Evolutionary conservation across 441 rosid genomes (phyloP).

Genomic region (Populus tomentosa): DNA sequence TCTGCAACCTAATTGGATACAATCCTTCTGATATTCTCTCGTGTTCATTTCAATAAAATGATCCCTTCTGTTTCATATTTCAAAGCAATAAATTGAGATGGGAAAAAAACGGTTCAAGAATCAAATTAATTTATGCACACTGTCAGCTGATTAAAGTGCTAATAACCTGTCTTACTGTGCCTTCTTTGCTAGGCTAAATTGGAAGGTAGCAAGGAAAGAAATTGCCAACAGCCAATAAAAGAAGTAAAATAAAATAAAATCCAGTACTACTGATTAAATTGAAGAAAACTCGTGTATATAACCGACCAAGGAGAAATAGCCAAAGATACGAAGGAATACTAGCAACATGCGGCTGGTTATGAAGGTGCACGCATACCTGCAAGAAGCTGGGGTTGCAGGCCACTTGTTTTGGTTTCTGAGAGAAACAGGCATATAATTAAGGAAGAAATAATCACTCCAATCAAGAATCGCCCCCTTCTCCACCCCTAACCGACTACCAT

Average conservation of each 20-base stretch:
- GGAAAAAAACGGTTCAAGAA: background rate
- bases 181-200: background rate
- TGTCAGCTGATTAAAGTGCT: background rate
- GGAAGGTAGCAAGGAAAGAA: background rate
- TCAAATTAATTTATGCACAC: background rate
- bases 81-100: background rate
- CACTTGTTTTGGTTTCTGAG: constrained; percentile 58
- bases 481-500: constrained; percentile 76
- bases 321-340: background rate
- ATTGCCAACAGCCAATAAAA: background rate
- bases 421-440: constrained; percentile 53
- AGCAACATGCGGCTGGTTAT: background rate
- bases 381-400: constrained; percentile 53
- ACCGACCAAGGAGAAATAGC: background rate
- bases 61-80: background rate
- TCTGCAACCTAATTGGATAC: background rate
- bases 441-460: constrained; percentile 85
- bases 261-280: background rate
- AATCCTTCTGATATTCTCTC: background rate
- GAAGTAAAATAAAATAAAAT: background rate
- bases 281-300: background rate
- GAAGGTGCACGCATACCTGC: constrained; percentile 41
- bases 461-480: constrained; percentile 75
- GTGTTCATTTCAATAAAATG: background rate
- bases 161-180: background rate